Percentiles rank a stretch among this genome's conserved stretches.
Conservation (phyloP, 768 basidiomycete genomes). For the Boletus rubroflammeus region DNA sequence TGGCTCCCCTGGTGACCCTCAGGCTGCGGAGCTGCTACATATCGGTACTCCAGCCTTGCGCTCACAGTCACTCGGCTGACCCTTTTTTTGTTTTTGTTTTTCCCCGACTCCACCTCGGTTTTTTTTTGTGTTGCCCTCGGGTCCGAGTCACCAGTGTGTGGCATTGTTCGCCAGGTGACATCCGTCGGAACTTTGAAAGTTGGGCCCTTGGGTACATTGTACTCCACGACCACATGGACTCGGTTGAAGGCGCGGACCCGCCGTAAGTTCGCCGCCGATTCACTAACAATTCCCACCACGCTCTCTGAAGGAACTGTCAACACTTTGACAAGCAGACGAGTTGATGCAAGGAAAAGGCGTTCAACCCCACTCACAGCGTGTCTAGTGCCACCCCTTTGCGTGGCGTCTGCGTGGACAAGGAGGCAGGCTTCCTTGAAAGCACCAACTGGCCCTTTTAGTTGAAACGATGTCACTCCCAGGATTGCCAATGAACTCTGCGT, state of each 20-base stretch:
- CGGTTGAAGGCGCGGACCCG: background rate
- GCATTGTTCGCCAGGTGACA: background rate
- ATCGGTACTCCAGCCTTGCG: background rate
- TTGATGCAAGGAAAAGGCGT: background rate
- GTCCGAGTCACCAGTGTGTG: background rate
- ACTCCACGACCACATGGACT: background rate
- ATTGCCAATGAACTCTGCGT: background rate
- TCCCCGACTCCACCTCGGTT: background rate
- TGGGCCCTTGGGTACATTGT: background rate
- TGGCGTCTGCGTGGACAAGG: background rate
- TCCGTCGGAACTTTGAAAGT: background rate
- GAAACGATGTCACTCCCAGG: background rate
- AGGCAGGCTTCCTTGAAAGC: background rate
- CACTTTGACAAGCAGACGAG: background rate
- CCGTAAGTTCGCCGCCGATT: background rate
- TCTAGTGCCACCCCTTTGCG: background rate
- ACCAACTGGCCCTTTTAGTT: background rate
- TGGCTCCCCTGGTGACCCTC: background rate
- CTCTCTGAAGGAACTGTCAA: background rate
- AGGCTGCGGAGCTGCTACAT: background rate
- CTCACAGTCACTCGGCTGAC: background rate
- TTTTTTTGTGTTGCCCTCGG: background rate
- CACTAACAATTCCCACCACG: background rate
- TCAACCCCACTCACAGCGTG: background rate
- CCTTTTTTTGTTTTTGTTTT: background rate